Evolutionary conservation across 768 basidiomycete genomes (phyloP).

Genomic region (Cystofilobasidium capitatum): DNA sequence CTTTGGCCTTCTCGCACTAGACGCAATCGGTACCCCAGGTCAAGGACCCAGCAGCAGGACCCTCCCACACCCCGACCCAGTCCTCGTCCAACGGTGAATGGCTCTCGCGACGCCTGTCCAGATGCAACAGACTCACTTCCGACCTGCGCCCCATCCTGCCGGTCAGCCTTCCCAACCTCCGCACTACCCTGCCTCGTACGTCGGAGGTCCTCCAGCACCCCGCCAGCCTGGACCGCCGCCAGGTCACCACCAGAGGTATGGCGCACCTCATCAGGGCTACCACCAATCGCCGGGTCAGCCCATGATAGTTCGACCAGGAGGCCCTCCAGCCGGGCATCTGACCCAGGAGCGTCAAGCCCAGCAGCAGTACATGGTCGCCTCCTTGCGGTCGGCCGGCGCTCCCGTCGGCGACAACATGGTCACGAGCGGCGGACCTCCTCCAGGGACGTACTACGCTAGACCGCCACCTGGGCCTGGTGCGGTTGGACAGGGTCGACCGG

Average conservation of each 20-base stretch:
- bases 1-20: too few relatives aligned
- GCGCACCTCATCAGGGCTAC: not conserved
- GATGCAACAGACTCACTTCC: slow-evolving; percentile 1
- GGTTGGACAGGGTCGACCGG: not conserved
- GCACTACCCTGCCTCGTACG: not conserved
- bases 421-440: not conserved
- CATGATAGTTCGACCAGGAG: not conserved
- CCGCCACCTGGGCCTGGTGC: not conserved
- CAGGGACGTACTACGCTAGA: not conserved
- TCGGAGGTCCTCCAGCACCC: not conserved
- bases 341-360: not conserved
- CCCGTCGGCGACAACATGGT: not conserved
- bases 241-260: not conserved
- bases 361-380: slow-evolving; percentile 9
- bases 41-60: not conserved
- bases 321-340: not conserved
- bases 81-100: not conserved
- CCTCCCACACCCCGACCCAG: not conserved
- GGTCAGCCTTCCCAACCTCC: not conserved
- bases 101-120: not conserved
- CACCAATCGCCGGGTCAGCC: not conserved
- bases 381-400: not conserved
- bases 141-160: not conserved
- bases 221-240: not conserved
- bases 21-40: too few relatives aligned